A percentile compares a stretch with the other conserved stretches of the same genome.
phyloP scores from a whole-genome alignment of 1,139 yeast genomes.

The Geotrichum fermentans region DNA sequence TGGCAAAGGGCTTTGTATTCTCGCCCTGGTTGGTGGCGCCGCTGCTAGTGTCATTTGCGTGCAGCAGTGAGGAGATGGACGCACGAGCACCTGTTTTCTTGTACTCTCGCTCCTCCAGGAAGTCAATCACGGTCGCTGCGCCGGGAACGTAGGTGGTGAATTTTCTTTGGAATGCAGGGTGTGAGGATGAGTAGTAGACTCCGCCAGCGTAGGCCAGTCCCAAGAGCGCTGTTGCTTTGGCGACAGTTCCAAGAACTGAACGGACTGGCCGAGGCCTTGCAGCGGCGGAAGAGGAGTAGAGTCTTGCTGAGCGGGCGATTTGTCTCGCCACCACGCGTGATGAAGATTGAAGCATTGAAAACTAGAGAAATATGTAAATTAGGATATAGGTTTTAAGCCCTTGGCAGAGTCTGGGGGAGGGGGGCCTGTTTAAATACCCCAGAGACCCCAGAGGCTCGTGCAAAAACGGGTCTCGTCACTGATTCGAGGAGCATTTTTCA shows the following conservation, averaged over 20 bases:
- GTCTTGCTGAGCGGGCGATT: not conserved
- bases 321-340: too few species aligned
- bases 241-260: not conserved
- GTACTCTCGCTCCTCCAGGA: constrained; percentile 29
- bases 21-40: too few species aligned
- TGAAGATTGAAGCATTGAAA: too few species aligned
- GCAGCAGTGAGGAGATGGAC: constrained; percentile 22
- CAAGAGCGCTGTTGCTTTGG: not conserved
- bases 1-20: not conserved
- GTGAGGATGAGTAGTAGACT: constrained; percentile 6
- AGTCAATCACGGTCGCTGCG: constrained; percentile 27
- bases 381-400: too few species aligned
- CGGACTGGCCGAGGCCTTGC: not conserved
- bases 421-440: too few species aligned
- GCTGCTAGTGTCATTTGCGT: not conserved
- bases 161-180: not conserved
- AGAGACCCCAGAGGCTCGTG: too few species aligned
- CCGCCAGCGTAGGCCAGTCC: constrained; percentile 11
- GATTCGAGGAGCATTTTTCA: too few species aligned
- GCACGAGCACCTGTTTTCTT: constrained; percentile 22
- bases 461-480: too few species aligned
- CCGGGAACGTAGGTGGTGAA: constrained; percentile 29
- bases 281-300: not conserved
- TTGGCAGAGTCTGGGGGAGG: too few species aligned
- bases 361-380: too few species aligned